Percentiles rank a stretch among this genome's conserved stretches.
Conservation (phyloP, 768 basidiomycete genomes). For the Tylopilus vinaceipallidus region DNA sequence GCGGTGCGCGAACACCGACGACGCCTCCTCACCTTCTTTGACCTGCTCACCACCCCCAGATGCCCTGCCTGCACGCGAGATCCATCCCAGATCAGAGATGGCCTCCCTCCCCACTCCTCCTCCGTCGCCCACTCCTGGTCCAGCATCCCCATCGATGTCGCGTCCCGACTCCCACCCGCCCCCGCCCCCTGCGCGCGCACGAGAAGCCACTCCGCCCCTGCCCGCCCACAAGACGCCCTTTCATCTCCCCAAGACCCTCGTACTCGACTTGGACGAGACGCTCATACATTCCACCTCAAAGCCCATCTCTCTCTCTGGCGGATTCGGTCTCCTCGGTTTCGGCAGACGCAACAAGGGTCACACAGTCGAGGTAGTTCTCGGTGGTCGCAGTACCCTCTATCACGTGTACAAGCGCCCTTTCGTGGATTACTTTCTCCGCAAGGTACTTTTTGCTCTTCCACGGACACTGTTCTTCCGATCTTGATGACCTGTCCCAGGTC, state of each 20-base stretch:
- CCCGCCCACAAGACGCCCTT: slow-evolving; percentile 62
- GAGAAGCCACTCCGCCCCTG: slow-evolving; percentile 51
- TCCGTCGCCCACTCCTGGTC: slow-evolving; percentile 17
- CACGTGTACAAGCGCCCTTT: slow-evolving; percentile 99
- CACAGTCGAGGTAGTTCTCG: slow-evolving; percentile 90
- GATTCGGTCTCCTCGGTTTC: slow-evolving; percentile 63
- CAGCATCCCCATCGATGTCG: slow-evolving; percentile 11
- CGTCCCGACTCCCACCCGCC: slow-evolving; percentile 10
- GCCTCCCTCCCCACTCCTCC: slow-evolving; percentile 25
- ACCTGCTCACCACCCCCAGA: slow-evolving; percentile 25
- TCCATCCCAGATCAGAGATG: slow-evolving; percentile 14
- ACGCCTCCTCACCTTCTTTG: slow-evolving; percentile 20
- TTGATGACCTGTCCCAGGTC: slow-evolving; percentile 54
- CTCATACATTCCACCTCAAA: slow-evolving; percentile 96
- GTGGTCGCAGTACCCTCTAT: slow-evolving; percentile 86
- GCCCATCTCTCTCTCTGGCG: slow-evolving; percentile 50
- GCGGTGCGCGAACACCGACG: slow-evolving; percentile 9
- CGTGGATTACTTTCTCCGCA: slow-evolving; percentile 91
- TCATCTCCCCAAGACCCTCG: slow-evolving; percentile 87
- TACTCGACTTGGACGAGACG: slow-evolving; percentile 97
- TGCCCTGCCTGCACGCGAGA: slow-evolving; percentile 9
- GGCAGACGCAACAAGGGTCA: slow-evolving; percentile 65
- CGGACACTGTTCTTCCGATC: background rate
- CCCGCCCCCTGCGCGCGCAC: slow-evolving; percentile 29
- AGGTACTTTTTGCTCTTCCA: slow-evolving; percentile 46